These are phyloP conservation scores for Carex parvula DNA, from an alignment of 176 grass and related monocot species.

Conservation along the genomic window DNA sequence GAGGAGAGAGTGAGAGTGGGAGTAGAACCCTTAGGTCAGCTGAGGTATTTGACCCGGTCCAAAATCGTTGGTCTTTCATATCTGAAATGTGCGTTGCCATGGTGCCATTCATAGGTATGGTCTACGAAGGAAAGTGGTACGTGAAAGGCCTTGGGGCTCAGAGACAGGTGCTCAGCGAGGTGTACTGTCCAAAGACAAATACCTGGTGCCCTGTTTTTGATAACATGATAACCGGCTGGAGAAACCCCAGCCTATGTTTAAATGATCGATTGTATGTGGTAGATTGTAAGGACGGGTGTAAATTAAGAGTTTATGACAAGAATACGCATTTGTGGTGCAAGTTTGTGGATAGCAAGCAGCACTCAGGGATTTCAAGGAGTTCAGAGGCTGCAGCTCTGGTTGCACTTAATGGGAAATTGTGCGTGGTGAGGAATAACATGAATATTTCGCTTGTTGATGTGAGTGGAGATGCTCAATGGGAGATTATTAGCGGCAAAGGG, in stretches of 20 bases:
- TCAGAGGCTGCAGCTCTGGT: conserved; percentile 60
- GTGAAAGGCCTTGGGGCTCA: conserved; percentile 54
- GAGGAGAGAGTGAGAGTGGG: conserved; percentile 48
- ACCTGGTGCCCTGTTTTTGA: conserved; percentile 49
- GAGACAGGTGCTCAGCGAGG: conserved; percentile 56
- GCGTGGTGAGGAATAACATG: conserved; percentile 75
- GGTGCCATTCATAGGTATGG: conserved; percentile 54
- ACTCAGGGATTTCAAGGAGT: conserved; percentile 58
- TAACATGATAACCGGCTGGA: conserved; percentile 65
- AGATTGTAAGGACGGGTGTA: conserved; percentile 77
- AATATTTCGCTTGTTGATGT: conserved; percentile 59
- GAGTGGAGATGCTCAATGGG: conserved; percentile 35
- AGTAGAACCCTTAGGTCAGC: conserved; percentile 37
- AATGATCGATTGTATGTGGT: conserved; percentile 49
- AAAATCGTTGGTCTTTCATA: conserved; percentile 76
- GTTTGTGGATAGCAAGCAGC: conserved; percentile 39
- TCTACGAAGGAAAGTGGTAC: conserved; percentile 68
- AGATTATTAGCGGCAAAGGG: conserved; percentile 45
- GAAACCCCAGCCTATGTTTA: conserved; percentile 54
- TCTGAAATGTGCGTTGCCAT: conserved; percentile 53
- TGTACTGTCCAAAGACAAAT: conserved; percentile 42
- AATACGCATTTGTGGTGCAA: conserved; percentile 38
- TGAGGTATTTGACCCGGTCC: conserved; percentile 63
- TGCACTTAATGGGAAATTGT: conserved; percentile 47
- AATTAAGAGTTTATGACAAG: conserved; percentile 50